A percentile compares a stretch with the other conserved stretches of the same genome.
Conservation (phyloP, 352 stramenopile genomes). For the Globisporangium heterothallicum region DNA sequence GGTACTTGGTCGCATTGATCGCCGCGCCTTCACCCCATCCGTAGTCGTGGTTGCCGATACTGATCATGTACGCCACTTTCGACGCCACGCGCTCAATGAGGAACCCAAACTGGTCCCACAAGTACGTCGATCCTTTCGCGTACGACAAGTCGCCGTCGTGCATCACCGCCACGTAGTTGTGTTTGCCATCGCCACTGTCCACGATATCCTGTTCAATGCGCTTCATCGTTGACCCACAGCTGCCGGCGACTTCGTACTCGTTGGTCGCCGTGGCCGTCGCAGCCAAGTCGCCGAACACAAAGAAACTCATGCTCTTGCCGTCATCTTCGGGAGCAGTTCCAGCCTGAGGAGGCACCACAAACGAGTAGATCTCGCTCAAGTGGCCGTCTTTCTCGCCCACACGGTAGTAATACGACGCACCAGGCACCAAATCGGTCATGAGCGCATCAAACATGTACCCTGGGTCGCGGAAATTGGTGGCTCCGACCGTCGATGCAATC, state of each 20-base stretch:
- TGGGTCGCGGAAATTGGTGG: not conserved
- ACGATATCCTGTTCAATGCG: constrained; percentile 1
- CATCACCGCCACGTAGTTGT: constrained; percentile 61
- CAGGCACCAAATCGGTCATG: constrained; percentile 2
- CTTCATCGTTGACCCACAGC: constrained; percentile 2
- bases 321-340: not conserved
- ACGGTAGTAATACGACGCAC: constrained; percentile 1
- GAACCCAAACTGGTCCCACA: constrained; percentile 79
- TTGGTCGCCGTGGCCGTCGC: not conserved
- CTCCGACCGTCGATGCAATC: not conserved
- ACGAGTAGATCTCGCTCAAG: not conserved
- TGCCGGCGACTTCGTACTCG: not conserved
- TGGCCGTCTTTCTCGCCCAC: not conserved
- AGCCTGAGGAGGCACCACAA: not conserved
- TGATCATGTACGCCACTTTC: constrained; percentile 74
- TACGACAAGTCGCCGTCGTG: constrained; percentile 82
- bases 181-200: not conserved
- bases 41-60: constrained; percentile 44
- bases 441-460: constrained; percentile 3
- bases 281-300: constrained; percentile 51
- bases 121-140: constrained; percentile 46
- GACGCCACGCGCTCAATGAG: constrained; percentile 74
- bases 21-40: constrained; percentile 26
- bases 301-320: constrained; percentile 21
- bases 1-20: constrained; percentile 22